Conservation (phyloP, 2,329 filamentous ascomycete species). For the Corniculantispora saksenae region DNA sequence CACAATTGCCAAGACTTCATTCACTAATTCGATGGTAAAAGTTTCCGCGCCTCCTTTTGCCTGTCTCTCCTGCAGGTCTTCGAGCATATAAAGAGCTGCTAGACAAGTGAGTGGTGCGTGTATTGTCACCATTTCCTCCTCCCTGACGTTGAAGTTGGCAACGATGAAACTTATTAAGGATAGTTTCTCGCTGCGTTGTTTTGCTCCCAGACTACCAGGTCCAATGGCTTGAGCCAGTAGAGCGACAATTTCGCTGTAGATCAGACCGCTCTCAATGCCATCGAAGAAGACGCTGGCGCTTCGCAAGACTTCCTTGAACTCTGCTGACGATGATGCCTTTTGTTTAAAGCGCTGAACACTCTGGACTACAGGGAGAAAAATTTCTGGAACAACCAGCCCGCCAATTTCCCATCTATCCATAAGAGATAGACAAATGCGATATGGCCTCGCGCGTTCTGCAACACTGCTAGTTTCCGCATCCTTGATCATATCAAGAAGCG, state of each 20-base stretch:
- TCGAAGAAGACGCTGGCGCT: slow-evolving; percentile 97
- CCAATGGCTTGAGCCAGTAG: slow-evolving; percentile 64
- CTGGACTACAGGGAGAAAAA: slow-evolving; percentile 83
- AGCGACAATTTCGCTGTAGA: slow-evolving; percentile 79
- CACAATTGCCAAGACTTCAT: slow-evolving; percentile 49
- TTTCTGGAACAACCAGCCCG: slow-evolving; percentile 79
- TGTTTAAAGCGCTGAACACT: slow-evolving; percentile 76
- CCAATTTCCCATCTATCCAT: slow-evolving; percentile 99
- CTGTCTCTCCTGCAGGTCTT: slow-evolving; percentile 49
- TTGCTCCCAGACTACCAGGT: slow-evolving; percentile 42
- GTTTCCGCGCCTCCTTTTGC: slow-evolving; percentile 34
- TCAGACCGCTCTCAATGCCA: slow-evolving; percentile 89
- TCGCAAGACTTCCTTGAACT: slow-evolving; percentile 83
- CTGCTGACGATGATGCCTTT: slow-evolving; percentile 61
- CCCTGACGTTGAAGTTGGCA: slow-evolving; percentile 84
- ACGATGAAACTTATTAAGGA: slow-evolving; percentile 80
- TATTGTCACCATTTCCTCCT: slow-evolving; percentile 90
- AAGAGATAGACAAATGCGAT: slow-evolving; percentile 87
- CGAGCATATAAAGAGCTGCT: slow-evolving; percentile 64
- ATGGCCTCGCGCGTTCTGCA: slow-evolving; percentile 76
- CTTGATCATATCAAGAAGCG: slow-evolving; percentile 76
- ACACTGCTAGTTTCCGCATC: slow-evolving; percentile 30
- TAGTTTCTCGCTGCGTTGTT: slow-evolving; percentile 63
- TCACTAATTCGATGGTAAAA: slow-evolving; percentile 34
- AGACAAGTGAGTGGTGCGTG: slow-evolving; percentile 73